Conservation (phyloP, 2,329 filamentous ascomycete species). For the Fusarium albidum region DNA sequence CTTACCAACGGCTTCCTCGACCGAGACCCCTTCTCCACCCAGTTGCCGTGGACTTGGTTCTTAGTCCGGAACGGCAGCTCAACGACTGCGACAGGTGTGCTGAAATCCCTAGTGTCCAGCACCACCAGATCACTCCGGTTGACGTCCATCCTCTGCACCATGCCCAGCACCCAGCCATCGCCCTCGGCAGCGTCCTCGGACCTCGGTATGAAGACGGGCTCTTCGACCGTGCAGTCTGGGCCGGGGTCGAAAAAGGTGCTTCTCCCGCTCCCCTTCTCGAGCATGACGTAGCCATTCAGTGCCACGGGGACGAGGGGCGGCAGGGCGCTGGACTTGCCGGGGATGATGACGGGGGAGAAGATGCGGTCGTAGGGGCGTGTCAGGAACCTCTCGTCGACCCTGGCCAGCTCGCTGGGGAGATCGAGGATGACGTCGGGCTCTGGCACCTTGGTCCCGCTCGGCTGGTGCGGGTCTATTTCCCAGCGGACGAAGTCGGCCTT, state of each 20-base stretch:
- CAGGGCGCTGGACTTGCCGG: neutral
- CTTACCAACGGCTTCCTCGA: no score
- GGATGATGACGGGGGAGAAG: slow-evolving; percentile 17
- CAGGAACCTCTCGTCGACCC: slow-evolving; percentile 21
- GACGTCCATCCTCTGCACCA: slow-evolving; percentile 2
- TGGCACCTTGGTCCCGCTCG: neutral
- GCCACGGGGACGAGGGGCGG: no score
- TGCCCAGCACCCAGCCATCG: slow-evolving; percentile 13
- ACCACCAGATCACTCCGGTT: slow-evolving; percentile 19
- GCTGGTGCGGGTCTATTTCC: slow-evolving; percentile 22
- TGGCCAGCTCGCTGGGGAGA: slow-evolving; percentile 3
- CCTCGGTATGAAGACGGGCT: slow-evolving; percentile 24
- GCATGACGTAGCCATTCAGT: slow-evolving; percentile 10
- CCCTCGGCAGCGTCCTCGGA: slow-evolving; percentile 3
- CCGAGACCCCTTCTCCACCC: slow-evolving; percentile 9
- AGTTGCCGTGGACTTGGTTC: slow-evolving; percentile 22
- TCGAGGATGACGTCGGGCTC: slow-evolving; percentile 11
- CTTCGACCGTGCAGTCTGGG: slow-evolving; percentile 10
- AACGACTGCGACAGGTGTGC: slow-evolving; percentile 12
- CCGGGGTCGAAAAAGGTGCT: slow-evolving; percentile 24
- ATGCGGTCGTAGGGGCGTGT: neutral
- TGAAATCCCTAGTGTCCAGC: slow-evolving; percentile 12
- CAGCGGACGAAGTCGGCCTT: slow-evolving; percentile 28
- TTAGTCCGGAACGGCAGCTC: slow-evolving; percentile 24
- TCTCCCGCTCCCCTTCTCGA: neutral